A percentile compares a stretch with the other conserved stretches of the same genome.
These are phyloP conservation scores for Fusarium sp. DNA, from an alignment of 2,329 filamentous ascomycete species.

Conservation along the genomic window DNA sequence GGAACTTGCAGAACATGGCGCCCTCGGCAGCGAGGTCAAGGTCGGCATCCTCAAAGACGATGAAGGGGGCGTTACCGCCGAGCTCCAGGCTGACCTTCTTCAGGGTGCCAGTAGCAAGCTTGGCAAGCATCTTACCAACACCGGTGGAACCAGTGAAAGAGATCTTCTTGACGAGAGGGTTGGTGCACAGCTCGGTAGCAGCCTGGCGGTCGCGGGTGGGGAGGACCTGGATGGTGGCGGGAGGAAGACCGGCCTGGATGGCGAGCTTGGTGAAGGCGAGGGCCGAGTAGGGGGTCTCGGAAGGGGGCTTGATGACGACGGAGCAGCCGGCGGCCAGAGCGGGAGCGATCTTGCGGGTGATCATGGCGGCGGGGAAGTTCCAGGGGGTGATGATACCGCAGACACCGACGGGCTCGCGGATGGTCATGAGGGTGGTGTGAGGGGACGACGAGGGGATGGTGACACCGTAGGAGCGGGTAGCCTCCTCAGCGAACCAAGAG, in stretches of 20 bases:
- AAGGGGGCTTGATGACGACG: conserved; percentile 79
- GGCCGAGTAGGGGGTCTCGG: conserved; percentile 80
- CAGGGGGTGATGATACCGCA: conserved; percentile 60
- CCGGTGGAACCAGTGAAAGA: conserved; percentile 76
- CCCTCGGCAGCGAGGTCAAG: conserved; percentile 68
- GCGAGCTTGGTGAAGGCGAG: conserved; percentile 78
- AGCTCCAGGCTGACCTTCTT: conserved; percentile 78
- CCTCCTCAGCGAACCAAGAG: conserved; percentile 67
- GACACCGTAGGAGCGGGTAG: conserved; percentile 66
- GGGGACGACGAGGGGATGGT: conserved; percentile 70
- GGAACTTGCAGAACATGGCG: conserved; percentile 58
- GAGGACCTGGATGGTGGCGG: conserved; percentile 44
- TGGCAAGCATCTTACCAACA: conserved; percentile 72
- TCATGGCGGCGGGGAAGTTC: conserved; percentile 47
- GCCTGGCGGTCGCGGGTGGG: conserved; percentile 46
- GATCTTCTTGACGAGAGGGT: conserved; percentile 61
- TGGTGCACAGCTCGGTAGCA: conserved; percentile 46
- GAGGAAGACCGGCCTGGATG: conserved; percentile 77
- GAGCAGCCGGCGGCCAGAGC: conserved; percentile 81
- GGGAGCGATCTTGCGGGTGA: conserved; percentile 57
- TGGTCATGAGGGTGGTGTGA: conserved; percentile 74
- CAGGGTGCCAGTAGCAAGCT: conserved; percentile 69
- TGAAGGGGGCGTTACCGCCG: conserved; percentile 75
- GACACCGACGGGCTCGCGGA: conserved; percentile 64
- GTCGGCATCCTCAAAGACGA: conserved; percentile 76